Percentiles rank a stretch among this genome's conserved stretches.
Conservation (phyloP, 78 protist species). For the Cavenderia fasciculata region DNA sequence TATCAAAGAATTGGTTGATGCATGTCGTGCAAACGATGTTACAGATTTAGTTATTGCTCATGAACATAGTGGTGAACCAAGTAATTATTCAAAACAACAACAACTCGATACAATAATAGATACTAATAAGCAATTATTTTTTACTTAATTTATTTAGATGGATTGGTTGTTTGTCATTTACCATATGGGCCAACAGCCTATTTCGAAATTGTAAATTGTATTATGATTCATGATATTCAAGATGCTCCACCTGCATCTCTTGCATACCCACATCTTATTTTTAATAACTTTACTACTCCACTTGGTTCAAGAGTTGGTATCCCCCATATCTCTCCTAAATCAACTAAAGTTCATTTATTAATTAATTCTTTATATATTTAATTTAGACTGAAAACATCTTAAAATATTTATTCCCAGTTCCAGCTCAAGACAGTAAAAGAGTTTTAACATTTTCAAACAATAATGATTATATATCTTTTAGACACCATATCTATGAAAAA, state of each 20-base stretch:
- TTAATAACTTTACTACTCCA: conserved; percentile 92
- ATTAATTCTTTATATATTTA: background rate
- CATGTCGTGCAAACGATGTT: conserved; percentile 90
- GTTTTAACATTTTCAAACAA: conserved; percentile 95
- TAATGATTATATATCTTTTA: conserved; percentile 95
- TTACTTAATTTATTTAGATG: conserved; percentile 65
- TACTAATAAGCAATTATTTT: too few species aligned
- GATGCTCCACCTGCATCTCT: conserved; percentile 83
- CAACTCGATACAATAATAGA: background rate
- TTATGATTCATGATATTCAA: conserved; percentile 96
- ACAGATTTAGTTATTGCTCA: conserved; percentile 98
- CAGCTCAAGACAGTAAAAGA: conserved; percentile 92
- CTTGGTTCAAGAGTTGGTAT: conserved; percentile 91
- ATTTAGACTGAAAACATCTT: conserved; percentile 85
- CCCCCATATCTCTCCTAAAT: background rate
- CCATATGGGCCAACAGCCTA: conserved; percentile 99
- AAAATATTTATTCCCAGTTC: conserved; percentile 98
- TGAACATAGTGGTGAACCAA: conserved; percentile 98
- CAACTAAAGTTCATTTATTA: too few species aligned
- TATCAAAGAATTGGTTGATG: conserved; percentile 91
- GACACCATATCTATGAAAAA: conserved; percentile 92
- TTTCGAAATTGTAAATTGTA: conserved; percentile 93
- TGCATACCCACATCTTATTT: conserved; percentile 97
- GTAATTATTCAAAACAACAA: conserved; percentile 24
- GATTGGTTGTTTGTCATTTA: conserved; percentile 96